Percentiles rank a stretch among this genome's conserved stretches.
Conservation (phyloP, 768 basidiomycete genomes). For the Filobasidium wieringae region DNA sequence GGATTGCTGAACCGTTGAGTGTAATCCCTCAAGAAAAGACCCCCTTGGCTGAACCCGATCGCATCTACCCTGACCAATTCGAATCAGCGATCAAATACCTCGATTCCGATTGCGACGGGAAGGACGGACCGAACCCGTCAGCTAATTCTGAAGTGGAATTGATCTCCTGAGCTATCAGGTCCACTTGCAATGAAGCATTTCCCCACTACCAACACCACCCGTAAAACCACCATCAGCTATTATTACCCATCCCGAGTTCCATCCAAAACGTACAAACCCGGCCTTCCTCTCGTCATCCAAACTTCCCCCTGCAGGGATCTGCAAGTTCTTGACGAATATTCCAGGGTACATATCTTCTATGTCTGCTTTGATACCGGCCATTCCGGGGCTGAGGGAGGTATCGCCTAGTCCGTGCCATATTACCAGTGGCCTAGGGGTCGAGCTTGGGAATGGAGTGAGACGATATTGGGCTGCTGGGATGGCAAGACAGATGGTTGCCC, state of each 20-base stretch:
- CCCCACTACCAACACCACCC: conserved; percentile 37
- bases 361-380: conserved; percentile 32
- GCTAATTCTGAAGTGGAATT: conserved; percentile 27
- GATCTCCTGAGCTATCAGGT: conserved; percentile 32
- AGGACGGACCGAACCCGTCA: conserved; percentile 13
- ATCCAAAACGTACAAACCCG: conserved; percentile 24
- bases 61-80: conserved; percentile 26
- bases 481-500: no score
- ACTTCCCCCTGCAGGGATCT: conserved; percentile 29
- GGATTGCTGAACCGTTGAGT: conserved; percentile 37
- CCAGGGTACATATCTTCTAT: conserved; percentile 28
- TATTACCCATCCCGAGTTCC: neutral
- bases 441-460: neutral
- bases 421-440: conserved; percentile 18
- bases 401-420: conserved; percentile 44
- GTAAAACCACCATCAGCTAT: neutral
- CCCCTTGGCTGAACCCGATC: conserved; percentile 43
- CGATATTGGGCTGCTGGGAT: no score
- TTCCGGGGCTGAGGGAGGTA: conserved; percentile 35
- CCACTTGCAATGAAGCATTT: conserved; percentile 33
- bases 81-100: no score
- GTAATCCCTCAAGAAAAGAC: conserved; percentile 39
- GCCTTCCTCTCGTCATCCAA: conserved; percentile 36
- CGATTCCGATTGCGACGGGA: conserved; percentile 15
- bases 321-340: conserved; percentile 38